Conservation (phyloP, 2,329 filamentous ascomycete genomes). For the Epichloe gansuensis region DNA sequence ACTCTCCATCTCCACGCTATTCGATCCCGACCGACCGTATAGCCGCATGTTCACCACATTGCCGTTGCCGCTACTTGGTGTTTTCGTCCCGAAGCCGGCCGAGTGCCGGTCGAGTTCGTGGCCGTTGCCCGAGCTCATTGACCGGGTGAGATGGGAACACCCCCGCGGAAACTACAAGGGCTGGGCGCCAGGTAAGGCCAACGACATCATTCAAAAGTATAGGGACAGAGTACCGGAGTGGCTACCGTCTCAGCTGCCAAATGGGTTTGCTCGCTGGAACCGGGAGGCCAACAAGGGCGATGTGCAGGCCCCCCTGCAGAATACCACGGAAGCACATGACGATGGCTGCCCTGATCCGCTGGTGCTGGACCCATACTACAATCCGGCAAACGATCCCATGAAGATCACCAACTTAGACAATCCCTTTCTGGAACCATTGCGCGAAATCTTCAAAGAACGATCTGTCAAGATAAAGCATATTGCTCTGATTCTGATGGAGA, state of each 20-base stretch:
- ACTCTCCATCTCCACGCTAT: slow-evolving; percentile 10
- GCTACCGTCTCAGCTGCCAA: slow-evolving; percentile 15
- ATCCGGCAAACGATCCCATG: slow-evolving; percentile 23
- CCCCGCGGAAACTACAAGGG: slow-evolving; percentile 20
- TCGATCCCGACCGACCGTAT: slow-evolving; percentile 20
- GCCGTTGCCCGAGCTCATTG: slow-evolving; percentile 18
- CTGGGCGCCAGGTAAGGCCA: slow-evolving; percentile 18
- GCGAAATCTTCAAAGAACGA: slow-evolving; percentile 14
- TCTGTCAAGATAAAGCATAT: slow-evolving; percentile 28
- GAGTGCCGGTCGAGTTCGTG: slow-evolving; percentile 17
- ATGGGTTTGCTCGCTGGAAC: slow-evolving; percentile 19
- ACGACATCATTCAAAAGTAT: slow-evolving; percentile 14
- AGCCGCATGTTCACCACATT: slow-evolving; percentile 19
- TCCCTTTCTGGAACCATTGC: slow-evolving; percentile 16
- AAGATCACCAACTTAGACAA: slow-evolving; percentile 27
- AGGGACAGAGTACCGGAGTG: slow-evolving; percentile 15
- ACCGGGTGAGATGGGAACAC: slow-evolving; percentile 14
- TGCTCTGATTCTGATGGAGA: slow-evolving; percentile 28
- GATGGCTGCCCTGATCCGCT: slow-evolving; percentile 3
- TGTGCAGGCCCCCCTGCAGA: neutral
- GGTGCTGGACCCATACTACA: slow-evolving; percentile 15
- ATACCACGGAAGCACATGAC: neutral
- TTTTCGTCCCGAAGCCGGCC: slow-evolving; percentile 15
- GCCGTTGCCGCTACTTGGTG: slow-evolving; percentile 17
- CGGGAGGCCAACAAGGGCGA: slow-evolving; percentile 11